Percentiles rank a stretch among this genome's conserved stretches.
Evolutionary conservation across 2,329 filamentous ascomycete species (phyloP).

Genomic region (Hypoxylon sp.): DNA sequence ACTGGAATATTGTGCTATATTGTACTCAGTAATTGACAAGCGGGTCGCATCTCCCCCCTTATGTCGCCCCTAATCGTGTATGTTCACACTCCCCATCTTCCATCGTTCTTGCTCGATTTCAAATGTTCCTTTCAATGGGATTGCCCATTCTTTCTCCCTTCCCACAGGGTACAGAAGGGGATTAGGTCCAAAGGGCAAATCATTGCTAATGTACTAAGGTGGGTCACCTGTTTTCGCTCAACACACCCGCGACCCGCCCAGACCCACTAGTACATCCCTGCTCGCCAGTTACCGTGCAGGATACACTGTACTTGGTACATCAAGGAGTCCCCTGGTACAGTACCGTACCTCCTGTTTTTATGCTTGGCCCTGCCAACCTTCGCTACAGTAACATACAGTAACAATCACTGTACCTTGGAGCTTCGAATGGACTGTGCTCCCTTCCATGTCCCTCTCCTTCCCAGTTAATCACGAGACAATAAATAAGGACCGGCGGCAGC

Average conservation of each 20-base stretch:
- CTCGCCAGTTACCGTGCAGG: slow-evolving; percentile 30
- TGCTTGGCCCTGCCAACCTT: slow-evolving; percentile 29
- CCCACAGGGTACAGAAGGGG: slow-evolving; percentile 35
- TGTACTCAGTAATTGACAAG: background rate
- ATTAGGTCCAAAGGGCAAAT: slow-evolving; percentile 30
- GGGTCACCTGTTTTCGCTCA: slow-evolving; percentile 46
- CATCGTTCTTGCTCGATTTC: slow-evolving; percentile 15
- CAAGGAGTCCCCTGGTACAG: slow-evolving; percentile 25
- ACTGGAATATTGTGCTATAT: too few species aligned
- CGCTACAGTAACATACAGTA: slow-evolving; percentile 31
- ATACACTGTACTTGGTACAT: slow-evolving; percentile 41
- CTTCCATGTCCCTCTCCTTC: slow-evolving; percentile 47
- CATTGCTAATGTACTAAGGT: slow-evolving; percentile 32
- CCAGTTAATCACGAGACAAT: slow-evolving; percentile 54
- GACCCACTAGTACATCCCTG: slow-evolving; percentile 41
- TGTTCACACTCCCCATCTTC: slow-evolving; percentile 18
- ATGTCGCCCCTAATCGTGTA: slow-evolving; percentile 2
- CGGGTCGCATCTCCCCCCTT: background rate
- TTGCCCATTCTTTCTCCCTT: slow-evolving; percentile 25
- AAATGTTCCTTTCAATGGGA: slow-evolving; percentile 17
- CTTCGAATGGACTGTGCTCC: slow-evolving; percentile 38
- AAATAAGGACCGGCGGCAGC: slow-evolving; percentile 55
- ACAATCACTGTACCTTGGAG: slow-evolving; percentile 28
- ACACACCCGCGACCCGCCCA: slow-evolving; percentile 45
- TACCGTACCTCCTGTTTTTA: slow-evolving; percentile 20